Conservation (phyloP, 2,329 filamentous ascomycete genomes). For the Exophiala dermatitidis region DNA sequence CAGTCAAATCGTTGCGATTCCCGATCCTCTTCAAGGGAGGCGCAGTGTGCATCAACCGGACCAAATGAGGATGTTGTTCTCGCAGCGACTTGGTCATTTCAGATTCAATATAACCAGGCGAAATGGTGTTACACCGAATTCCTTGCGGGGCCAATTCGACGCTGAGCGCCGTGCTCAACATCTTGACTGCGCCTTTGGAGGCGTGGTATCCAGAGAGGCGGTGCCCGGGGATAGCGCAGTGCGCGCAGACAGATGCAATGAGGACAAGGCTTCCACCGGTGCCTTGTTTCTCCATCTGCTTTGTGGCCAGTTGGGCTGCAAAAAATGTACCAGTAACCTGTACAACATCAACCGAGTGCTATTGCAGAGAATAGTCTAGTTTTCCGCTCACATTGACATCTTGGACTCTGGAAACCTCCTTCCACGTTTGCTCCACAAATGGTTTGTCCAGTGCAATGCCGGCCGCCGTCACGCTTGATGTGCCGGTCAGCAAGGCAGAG, state of each 20-base stretch:
- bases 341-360: constrained; percentile 30
- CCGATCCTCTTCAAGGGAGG: constrained; percentile 37
- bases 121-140: constrained; percentile 63
- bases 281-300: constrained; percentile 46
- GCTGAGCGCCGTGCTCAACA: constrained; percentile 52
- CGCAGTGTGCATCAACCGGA: constrained; percentile 32
- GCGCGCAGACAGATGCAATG: constrained; percentile 21
- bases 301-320: constrained; percentile 43
- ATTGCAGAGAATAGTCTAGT: neutral
- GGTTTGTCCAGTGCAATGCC: constrained; percentile 42
- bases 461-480: constrained; percentile 14
- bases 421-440: constrained; percentile 41
- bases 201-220: constrained; percentile 29
- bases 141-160: constrained; percentile 67
- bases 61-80: constrained; percentile 5
- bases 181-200: constrained; percentile 39
- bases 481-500: neutral
- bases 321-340: constrained; percentile 43
- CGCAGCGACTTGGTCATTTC: constrained; percentile 1
- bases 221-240: constrained; percentile 30
- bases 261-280: constrained; percentile 30
- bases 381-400: constrained; percentile 39
- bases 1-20: constrained; percentile 36
- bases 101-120: constrained; percentile 65
- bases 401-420: constrained; percentile 37